phyloP scores from a whole-genome alignment of 2,329 filamentous ascomycete genomes.

The Sporothrix sp. region DNA sequence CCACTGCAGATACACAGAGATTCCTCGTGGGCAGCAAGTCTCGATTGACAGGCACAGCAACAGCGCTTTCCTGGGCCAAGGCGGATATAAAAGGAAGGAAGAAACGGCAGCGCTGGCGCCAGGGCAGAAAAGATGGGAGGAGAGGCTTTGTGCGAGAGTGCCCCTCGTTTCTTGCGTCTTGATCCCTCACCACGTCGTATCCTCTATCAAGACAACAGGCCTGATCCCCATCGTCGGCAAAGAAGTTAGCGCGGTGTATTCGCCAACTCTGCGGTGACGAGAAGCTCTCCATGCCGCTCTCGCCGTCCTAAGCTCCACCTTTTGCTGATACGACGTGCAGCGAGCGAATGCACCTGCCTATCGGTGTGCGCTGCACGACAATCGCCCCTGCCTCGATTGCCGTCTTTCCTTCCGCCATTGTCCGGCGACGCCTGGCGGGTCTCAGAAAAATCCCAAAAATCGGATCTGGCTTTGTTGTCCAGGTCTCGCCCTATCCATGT shows the following conservation, averaged over 20 bases:
- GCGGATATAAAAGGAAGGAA: no score
- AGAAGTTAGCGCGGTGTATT: neutral
- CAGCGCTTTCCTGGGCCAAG: no score
- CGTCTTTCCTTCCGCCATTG: neutral
- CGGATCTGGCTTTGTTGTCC: neutral
- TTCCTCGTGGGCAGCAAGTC: no score
- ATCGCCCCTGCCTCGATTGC: neutral
- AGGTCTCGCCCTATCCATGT: neutral
- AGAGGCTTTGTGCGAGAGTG: no score
- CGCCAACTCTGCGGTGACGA: neutral
- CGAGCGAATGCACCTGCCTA: neutral
- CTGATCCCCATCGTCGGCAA: no score
- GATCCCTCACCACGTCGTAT: no score
- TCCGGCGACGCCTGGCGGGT: neutral
- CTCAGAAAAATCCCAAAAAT: neutral
- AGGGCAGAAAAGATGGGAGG: no score
- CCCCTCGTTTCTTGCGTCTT: no score
- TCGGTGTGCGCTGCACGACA: neutral
- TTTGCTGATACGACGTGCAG: neutral
- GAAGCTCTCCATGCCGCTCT: conserved; percentile 1
- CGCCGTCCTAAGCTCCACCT: neutral
- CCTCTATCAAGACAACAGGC: no score
- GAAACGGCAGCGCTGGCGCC: no score
- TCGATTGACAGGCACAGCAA: no score
- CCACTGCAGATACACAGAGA: no score